Base-by-base conservation (phyloP, 495 filamentous ascomycete genomes). In the Aspergillus diversus region DNA sequence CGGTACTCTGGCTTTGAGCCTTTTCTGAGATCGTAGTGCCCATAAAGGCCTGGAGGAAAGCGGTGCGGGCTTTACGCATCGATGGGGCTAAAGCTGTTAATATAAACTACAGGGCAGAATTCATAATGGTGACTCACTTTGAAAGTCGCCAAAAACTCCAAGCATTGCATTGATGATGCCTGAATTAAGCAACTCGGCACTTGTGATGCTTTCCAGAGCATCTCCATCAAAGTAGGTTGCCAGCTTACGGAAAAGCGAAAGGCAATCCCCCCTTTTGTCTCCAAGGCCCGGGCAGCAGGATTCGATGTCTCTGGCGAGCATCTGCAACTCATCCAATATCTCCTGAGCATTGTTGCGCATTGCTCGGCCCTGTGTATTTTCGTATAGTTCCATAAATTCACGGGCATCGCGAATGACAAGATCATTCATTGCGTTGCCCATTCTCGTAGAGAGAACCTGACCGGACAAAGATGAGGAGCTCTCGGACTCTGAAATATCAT, bases 21-120 rank as follows among this genome's bases (percentile, higher is more conserved):
- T 80, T 83, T 58, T 83, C 85, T 16, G 86, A 84, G 55, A 85
- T 87, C 42, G 82, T 83, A 17, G 85, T 79, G 32, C 86, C 85
- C 93, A 99, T 97, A 75, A 99, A 99, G n/a, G 96, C 89, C 69
- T 97, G 87, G 11, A 98, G 80, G 66, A 99, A 99, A 33, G 88
- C 87, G 12, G 92, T 86, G 57, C 94, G 86, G 42, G 93, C 89
- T 52, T 87, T 70, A n/a, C 73, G 75, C 61, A 76, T 76, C n/a
- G 69, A 62, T 7, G 69, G 47, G 8, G 57, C 67, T 72, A 57
- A 12, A 52, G 8, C 15, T 7, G 47, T 50, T 27, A 16, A 12
- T 15, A 31, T 42, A 7, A 57, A 43, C 15, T 8, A 27, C 4
- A 58, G 53, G 46, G 33, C 33, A 57, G 31, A 37, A 55, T 63